phyloP scores from a whole-genome alignment of 1,139 yeast species.

The Oligophagozyma castellii region DNA sequence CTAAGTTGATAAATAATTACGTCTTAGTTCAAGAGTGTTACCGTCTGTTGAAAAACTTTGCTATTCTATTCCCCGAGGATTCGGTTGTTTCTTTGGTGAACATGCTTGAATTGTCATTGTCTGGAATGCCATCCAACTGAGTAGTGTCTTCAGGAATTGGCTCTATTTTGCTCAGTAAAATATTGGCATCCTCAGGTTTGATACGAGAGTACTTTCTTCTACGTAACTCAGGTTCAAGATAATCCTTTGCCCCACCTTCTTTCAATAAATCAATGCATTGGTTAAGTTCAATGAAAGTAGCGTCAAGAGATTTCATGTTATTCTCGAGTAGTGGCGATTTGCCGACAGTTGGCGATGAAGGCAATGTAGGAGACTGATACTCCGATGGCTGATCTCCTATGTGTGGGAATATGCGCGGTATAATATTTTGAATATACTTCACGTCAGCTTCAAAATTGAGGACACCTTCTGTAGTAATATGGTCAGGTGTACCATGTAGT shows the following conservation, averaged over 20 bases:
- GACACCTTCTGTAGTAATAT: conserved; percentile 36
- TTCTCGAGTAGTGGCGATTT: conserved; percentile 23
- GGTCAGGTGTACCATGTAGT: conserved; percentile 32
- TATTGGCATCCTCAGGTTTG: conserved; percentile 43
- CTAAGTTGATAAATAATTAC: no score
- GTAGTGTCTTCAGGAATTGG: conserved; percentile 4
- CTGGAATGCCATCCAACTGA: no score
- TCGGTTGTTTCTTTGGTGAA: conserved; percentile 2
- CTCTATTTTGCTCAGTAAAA: conserved; percentile 31
- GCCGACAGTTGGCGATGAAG: conserved; percentile 8
- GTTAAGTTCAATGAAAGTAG: conserved; percentile 44
- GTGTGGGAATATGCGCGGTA: conserved; percentile 29
- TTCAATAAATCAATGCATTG: conserved; percentile 48
- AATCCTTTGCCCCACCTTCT: conserved; percentile 36
- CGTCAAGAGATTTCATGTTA: conserved; percentile 29
- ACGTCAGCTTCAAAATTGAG: conserved; percentile 52
- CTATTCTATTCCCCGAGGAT: conserved; percentile 13
- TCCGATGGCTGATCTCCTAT: conserved; percentile 3
- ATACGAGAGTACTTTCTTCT: conserved; percentile 49
- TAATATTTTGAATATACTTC: conserved; percentile 40
- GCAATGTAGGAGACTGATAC: conserved; percentile 2
- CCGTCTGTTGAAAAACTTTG: conserved; percentile 18
- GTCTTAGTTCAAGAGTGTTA: conserved; percentile 3
- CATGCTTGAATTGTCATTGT: conserved; percentile 7
- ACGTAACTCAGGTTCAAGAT: conserved; percentile 39